Percentiles rank a stretch among this genome's conserved stretches.
phyloP scores from a whole-genome alignment of 352 stramenopile genomes.

The Pythium brassicae region DNA sequence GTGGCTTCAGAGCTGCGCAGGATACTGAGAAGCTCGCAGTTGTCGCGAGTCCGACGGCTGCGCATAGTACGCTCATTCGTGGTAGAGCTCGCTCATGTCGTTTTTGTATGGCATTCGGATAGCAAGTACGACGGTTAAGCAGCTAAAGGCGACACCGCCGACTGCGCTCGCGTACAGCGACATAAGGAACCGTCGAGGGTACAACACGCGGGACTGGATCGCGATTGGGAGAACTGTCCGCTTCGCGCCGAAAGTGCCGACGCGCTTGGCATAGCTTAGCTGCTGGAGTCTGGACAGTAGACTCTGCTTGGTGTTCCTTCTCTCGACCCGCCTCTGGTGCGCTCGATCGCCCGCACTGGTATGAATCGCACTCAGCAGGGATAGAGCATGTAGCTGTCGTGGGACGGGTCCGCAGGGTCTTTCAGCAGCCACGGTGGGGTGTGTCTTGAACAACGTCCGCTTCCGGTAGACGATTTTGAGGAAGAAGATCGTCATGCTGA shows the following conservation, averaged over 20 bases:
- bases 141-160: not conserved
- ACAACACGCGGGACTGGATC: slow-evolving; percentile 4
- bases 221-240: slow-evolving; percentile 1
- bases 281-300: slow-evolving; percentile 1
- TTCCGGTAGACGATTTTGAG: slow-evolving; percentile 25
- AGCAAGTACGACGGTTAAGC: not conserved
- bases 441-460: slow-evolving; percentile 7
- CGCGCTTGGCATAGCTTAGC: slow-evolving; percentile 7
- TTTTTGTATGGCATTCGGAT: no score
- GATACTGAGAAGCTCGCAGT: slow-evolving; percentile 10
- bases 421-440: not conserved
- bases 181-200: not conserved
- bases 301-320: no score
- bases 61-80: not conserved
- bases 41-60: slow-evolving; percentile 3
- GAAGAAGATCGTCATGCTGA: slow-evolving; percentile 21
- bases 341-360: not conserved
- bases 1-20: slow-evolving; percentile 17
- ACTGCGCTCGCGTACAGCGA: not conserved
- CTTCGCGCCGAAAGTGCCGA: not conserved
- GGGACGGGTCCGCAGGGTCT: no score
- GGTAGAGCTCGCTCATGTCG: not conserved
- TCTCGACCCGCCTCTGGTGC: not conserved
- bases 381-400: slow-evolving; percentile 5
- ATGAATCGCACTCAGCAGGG: slow-evolving; percentile 5